phyloP scores from a whole-genome alignment of 495 filamentous ascomycete species.

The Saxophila tyrrhenica region DNA sequence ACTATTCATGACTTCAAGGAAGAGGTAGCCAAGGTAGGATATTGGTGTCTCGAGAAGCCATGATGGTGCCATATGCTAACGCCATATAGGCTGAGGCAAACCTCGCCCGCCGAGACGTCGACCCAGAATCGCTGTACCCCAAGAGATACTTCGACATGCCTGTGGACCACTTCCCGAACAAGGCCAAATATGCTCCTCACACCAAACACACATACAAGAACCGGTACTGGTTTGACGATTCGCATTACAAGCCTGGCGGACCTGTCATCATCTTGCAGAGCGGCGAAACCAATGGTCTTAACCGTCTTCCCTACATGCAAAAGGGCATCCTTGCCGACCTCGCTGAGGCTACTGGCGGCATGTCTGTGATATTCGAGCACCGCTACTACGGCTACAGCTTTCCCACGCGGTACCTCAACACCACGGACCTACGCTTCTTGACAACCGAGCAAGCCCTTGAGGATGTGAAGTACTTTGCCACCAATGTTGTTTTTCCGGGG shows the following conservation, averaged over 20 bases:
- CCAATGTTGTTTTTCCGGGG: constrained; percentile 52
- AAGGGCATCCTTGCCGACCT: constrained; percentile 58
- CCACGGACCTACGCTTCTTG: constrained; percentile 57
- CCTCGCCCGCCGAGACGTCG: constrained; percentile 20
- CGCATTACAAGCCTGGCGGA: constrained; percentile 54
- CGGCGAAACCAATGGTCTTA: constrained; percentile 50
- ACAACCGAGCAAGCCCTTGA: constrained; percentile 65
- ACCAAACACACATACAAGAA: constrained; percentile 45
- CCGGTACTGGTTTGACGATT: constrained; percentile 64
- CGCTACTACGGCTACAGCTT: constrained; percentile 59
- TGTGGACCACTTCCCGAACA: constrained; percentile 66
- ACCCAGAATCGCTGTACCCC: constrained; percentile 39
- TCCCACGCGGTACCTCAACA: constrained; percentile 47
- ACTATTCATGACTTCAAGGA: constrained; percentile 1
- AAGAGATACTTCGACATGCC: constrained; percentile 53
- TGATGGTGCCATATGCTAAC: too few relatives aligned
- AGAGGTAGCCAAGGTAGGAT: constrained; percentile 2
- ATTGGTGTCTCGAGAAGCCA: too few relatives aligned
- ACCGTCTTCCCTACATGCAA: constrained; percentile 51
- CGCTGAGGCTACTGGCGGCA: constrained; percentile 48
- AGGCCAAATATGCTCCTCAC: constrained; percentile 58
- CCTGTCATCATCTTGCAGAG: constrained; percentile 58
- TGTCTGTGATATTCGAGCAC: constrained; percentile 69
- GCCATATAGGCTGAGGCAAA: too few relatives aligned
- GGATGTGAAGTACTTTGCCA: constrained; percentile 60